Base-by-base conservation (phyloP, 139 green algal species). In the Micractinium conductrix region DNA sequence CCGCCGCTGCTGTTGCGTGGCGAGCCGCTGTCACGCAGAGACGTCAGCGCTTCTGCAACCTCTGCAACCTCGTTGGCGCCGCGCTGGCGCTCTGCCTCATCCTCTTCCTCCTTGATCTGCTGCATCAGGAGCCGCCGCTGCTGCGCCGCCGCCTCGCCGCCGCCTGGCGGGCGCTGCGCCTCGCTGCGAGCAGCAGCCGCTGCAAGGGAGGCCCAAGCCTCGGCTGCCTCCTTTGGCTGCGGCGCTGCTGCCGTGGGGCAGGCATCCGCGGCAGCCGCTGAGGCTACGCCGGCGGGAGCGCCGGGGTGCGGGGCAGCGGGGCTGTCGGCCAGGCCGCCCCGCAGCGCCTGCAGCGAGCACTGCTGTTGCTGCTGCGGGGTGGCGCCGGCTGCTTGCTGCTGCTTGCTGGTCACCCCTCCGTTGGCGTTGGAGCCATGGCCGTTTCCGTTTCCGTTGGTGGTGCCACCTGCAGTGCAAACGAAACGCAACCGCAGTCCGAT, bases 401-500 rank as follows among this genome's bases (percentile, higher is more conserved):
- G 78, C 78, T 62, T 73, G 78, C 78, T 83, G n/a, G 78, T 83
- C 62, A 74, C 78, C 1, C 80, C 75, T 80, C 80, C 79, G 63
- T 84, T 86, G 70, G 79, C 81, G 74, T 84, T 86, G 81, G 73
- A 67, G 43, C 79, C 81, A 62, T 83, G 72, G 70, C 68, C 75
- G 42, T 50, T 75, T 43, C 83, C 85, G 53, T 85, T 85, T 48
- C 68, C 75, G n/a, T 63, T 84, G 63, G 62, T 86, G 21, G 85
- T 89, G 45, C 44, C 62, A 14, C 78, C 78, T 84, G 63, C n/a
- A 68, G 53, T 4, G 19, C 37, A 71, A 17, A 22, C n/a, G n/a
- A n/a, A n/a, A n/a, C n/a, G n/a, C n/a, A n/a, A n/a, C n/a, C n/a
- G n/a, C n/a, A n/a, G n/a, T n/a, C n/a, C n/a, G n/a, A n/a, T n/a